A percentile compares a stretch with the other conserved stretches of the same genome.
phyloP scores from a whole-genome alignment of 768 basidiomycete genomes.

The Auricularia heimuer region DNA sequence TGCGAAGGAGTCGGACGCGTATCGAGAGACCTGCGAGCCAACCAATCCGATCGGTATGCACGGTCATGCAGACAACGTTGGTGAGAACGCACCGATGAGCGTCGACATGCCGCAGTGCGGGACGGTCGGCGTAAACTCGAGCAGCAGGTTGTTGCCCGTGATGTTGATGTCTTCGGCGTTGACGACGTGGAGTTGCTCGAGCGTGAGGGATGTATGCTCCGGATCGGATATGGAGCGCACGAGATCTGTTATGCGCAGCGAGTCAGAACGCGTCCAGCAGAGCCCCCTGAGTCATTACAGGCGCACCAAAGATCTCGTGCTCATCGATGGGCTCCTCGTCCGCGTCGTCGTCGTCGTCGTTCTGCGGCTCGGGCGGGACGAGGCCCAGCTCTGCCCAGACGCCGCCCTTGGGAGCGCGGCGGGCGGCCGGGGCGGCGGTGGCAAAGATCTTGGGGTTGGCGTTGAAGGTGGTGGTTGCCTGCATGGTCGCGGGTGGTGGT shows the following conservation, averaged over 20 bases:
- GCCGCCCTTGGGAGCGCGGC: conserved; percentile 27
- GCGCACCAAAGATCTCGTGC: conserved; percentile 83
- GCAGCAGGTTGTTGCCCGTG: conserved; percentile 41
- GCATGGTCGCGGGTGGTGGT: conserved; percentile 7
- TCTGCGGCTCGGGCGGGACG: conserved; percentile 26
- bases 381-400: conserved; percentile 25
- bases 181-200: conserved; percentile 94
- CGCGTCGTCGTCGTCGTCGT: conserved; percentile 19
- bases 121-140: conserved; percentile 96
- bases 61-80: neutral
- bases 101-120: conserved; percentile 98
- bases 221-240: conserved; percentile 90
- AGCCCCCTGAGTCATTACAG: conserved; percentile 7
- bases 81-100: conserved; percentile 56
- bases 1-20: conserved; percentile 79
- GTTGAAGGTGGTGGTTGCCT: conserved; percentile 38
- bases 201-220: conserved; percentile 72
- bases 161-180: conserved; percentile 75
- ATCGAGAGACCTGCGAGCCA: conserved; percentile 72
- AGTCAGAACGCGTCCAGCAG: neutral
- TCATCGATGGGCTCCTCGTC: conserved; percentile 69
- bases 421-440: conserved; percentile 35
- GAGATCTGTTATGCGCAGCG: conserved; percentile 47
- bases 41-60: neutral
- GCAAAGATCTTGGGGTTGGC: conserved; percentile 81